Percentiles rank a stretch among this genome's conserved stretches.
These are phyloP conservation scores for Rubus parviflorus DNA, from an alignment of 306 rosid species.

Conservation along the genomic window DNA sequence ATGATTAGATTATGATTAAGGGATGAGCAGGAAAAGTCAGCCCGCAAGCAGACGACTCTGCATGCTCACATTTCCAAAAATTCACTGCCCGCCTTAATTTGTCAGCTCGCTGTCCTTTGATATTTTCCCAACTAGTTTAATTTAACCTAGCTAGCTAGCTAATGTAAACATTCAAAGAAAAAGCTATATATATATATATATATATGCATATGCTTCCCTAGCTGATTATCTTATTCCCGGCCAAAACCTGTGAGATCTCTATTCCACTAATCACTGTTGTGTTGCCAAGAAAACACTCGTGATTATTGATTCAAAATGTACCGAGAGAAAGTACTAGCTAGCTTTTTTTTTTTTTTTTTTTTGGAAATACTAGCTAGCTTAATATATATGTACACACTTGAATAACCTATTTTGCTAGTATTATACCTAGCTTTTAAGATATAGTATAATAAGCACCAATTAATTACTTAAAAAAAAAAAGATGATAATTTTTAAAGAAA, in stretches of 20 bases:
- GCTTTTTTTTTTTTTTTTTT: too few relatives aligned
- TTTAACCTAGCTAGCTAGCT: not conserved
- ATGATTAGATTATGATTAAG: slow-evolving; percentile 94
- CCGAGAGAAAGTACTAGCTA: not conserved
- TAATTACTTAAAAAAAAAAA: not conserved
- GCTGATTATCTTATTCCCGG: not conserved
- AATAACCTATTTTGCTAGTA: too few relatives aligned
- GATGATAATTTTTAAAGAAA: not conserved
- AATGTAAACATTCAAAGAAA: too few relatives aligned
- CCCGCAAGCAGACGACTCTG: slow-evolving; percentile 64
- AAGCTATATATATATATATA: not conserved
- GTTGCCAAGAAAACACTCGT: slow-evolving; percentile 3
- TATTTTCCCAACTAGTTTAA: too few relatives aligned
- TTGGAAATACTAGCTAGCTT: not conserved
- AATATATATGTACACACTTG: not conserved
- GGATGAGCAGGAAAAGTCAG: slow-evolving; percentile 74
- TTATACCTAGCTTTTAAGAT: too few relatives aligned
- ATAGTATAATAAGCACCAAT: not conserved
- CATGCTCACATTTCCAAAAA: slow-evolving; percentile 75
- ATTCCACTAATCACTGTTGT: not conserved
- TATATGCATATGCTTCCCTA: slow-evolving; percentile 1
- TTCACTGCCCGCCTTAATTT: slow-evolving; percentile 66
- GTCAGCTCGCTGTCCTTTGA: slow-evolving; percentile 55
- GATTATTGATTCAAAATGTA: not conserved
- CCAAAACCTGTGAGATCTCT: not conserved